Base-by-base conservation (phyloP, 2,329 filamentous ascomycete species). In the Alternaria arbusti region DNA sequence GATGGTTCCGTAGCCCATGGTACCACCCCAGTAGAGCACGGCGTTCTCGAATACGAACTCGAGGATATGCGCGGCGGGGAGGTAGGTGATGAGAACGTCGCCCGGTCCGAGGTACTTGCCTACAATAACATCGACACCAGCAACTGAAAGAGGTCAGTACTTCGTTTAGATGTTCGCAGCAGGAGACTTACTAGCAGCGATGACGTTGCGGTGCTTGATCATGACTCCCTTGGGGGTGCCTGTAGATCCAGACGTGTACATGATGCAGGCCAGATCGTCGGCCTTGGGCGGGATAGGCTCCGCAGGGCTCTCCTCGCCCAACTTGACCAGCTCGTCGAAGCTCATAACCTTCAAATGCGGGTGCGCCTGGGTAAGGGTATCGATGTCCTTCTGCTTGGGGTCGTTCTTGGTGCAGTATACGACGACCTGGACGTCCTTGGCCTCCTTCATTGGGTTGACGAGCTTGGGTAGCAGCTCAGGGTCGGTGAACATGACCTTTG, bases 31-130 rank as follows among this genome's bases (percentile, higher is more conserved):
- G 82, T 90, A 96, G 65, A 99, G 82, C 62, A 91, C 93, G 8
- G 95, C 85, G 79, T 97, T 97, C 82, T 99, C 96, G 70, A 99
- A 93, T 63, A 95, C 91, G 81, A 97, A 96, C 81, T 99, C 96
- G 74, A 99, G 89, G 74, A 98, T 98, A 78, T 99, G 96, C 3
- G 96, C 94, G 57, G 97, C 89, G 2, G 96, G 96, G 13, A 99
- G 88, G 80, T 98, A 99, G 22, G 94, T 93, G 49, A 99, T 87
- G 46, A 98, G 85, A 49, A 87, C 87, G 72, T 99, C 96, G 49
- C 87, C 88, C 61, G 91, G 89, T 64, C 90, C 90, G 54, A 98
- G 88, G 74, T 91, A 91, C 62, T 90, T 89, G 22, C 91, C 92
- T 51, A 98, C 89, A 65, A 93, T 89, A 45, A 87, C 87, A 75